These are phyloP conservation scores for Annulohypoxylon truncatum DNA, from an alignment of 2,329 filamentous ascomycete species.

Conservation along the genomic window DNA sequence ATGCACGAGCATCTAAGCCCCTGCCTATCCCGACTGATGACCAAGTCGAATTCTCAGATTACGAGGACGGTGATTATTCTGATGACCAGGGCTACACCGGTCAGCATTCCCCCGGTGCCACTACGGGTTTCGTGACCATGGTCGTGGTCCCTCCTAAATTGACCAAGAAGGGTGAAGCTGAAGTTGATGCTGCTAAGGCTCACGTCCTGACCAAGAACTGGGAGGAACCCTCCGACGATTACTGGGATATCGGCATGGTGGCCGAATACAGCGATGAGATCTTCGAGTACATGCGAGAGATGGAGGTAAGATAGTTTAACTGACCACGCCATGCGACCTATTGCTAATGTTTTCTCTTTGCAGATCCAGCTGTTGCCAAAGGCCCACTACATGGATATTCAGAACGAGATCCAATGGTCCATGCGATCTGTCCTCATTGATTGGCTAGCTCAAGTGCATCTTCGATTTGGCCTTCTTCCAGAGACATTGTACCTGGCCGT, in stretches of 20 bases:
- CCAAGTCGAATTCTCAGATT: conserved; percentile 59
- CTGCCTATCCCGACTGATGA: conserved; percentile 54
- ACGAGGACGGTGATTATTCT: conserved; percentile 74
- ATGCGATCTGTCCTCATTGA: conserved; percentile 98
- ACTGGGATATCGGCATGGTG: conserved; percentile 97
- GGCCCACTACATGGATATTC: conserved; percentile 94
- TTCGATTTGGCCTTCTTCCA: conserved; percentile 88
- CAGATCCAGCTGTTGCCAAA: conserved; percentile 86
- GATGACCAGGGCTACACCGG: conserved; percentile 81
- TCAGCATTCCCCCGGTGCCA: conserved; percentile 76
- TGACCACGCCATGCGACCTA: not conserved
- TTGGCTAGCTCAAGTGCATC: conserved; percentile 96
- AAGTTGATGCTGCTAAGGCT: conserved; percentile 74
- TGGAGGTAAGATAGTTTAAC: conserved; percentile 73
- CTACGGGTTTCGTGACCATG: conserved; percentile 62
- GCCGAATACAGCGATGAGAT: conserved; percentile 97
- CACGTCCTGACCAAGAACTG: conserved; percentile 75
- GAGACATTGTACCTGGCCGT: conserved; percentile 95
- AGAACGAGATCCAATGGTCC: conserved; percentile 98
- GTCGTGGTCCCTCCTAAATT: conserved; percentile 77
- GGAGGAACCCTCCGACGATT: conserved; percentile 79
- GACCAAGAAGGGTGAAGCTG: conserved; percentile 74
- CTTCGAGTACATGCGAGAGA: conserved; percentile 87
- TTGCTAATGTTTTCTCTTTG: conserved; percentile 37
- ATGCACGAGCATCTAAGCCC: conserved; percentile 8